These are phyloP conservation scores for Eleusine indica DNA, from an alignment of 176 grass and related monocot genomes.

Conservation along the genomic window DNA sequence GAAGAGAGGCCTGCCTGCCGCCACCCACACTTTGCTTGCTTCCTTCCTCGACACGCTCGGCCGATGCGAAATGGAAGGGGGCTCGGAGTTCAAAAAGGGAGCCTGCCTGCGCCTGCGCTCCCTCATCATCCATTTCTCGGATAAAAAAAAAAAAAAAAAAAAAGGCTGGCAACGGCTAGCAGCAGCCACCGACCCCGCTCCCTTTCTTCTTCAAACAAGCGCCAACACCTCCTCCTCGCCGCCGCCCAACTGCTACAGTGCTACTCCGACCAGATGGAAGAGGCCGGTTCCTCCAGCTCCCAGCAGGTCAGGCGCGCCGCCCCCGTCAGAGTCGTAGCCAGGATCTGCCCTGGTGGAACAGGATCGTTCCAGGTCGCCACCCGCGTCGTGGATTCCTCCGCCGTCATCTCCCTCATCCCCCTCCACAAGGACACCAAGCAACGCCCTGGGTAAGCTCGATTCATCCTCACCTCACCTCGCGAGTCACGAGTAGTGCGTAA, in stretches of 20 bases:
- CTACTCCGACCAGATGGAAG: constrained; percentile 10
- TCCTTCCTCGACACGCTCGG: background rate
- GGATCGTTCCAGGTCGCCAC: background rate
- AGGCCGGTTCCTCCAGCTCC: background rate
- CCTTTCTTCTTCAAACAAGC: no score
- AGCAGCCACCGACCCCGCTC: no score
- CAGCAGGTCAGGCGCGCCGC: background rate
- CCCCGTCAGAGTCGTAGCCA: constrained; percentile 28
- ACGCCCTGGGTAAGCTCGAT: background rate
- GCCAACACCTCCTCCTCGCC: background rate
- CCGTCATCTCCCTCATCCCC: constrained; percentile 8
- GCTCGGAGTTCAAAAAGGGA: no score
- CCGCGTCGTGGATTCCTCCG: background rate
- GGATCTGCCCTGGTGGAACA: constrained; percentile 18
- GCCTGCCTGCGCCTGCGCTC: no score
- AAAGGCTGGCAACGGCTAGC: no score
- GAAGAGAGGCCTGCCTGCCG: no score
- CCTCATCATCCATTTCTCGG: no score
- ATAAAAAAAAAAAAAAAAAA: no score
- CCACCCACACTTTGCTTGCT: background rate
- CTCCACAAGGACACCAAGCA: background rate
- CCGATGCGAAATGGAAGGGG: no score
- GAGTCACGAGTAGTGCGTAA: no score
- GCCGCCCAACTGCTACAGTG: background rate
- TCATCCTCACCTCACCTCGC: background rate